phyloP scores from a whole-genome alignment of 306 rosid species.

The Canavalia gladiata region DNA sequence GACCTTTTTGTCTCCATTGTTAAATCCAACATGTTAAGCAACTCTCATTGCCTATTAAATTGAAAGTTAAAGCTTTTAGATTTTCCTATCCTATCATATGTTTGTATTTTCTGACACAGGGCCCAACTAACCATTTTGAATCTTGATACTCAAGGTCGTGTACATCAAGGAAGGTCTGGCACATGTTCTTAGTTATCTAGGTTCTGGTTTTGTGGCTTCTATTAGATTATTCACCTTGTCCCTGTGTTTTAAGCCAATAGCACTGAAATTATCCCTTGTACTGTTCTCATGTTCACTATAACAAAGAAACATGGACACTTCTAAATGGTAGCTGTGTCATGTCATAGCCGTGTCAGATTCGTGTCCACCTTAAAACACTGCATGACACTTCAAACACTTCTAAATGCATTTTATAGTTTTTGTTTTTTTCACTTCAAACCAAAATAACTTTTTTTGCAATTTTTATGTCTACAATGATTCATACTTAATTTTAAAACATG shows the following conservation, averaged over 20 bases:
- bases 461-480: too few relatives aligned
- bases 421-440: too few relatives aligned
- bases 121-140: constrained; percentile 46
- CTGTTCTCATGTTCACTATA: not conserved
- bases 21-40: constrained; percentile 24
- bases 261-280: constrained; percentile 13
- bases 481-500: too few relatives aligned
- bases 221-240: not conserved
- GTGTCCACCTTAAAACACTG: too few relatives aligned
- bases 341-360: too few relatives aligned
- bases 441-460: too few relatives aligned
- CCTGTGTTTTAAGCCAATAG: not conserved
- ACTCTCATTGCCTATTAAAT: constrained; percentile 12
- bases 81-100: constrained; percentile 20
- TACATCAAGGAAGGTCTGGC: constrained; percentile 42
- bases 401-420: too few relatives aligned
- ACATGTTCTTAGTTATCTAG: constrained; percentile 29
- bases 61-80: constrained; percentile 34
- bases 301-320: not conserved
- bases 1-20: not conserved
- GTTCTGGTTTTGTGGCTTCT: constrained; percentile 11
- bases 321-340: too few relatives aligned
- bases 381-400: too few relatives aligned
- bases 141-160: constrained; percentile 45
- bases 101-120: constrained; percentile 27